phyloP scores from a whole-genome alignment of 257 asterid genomes.

The Solanum ahanhuiri region DNA sequence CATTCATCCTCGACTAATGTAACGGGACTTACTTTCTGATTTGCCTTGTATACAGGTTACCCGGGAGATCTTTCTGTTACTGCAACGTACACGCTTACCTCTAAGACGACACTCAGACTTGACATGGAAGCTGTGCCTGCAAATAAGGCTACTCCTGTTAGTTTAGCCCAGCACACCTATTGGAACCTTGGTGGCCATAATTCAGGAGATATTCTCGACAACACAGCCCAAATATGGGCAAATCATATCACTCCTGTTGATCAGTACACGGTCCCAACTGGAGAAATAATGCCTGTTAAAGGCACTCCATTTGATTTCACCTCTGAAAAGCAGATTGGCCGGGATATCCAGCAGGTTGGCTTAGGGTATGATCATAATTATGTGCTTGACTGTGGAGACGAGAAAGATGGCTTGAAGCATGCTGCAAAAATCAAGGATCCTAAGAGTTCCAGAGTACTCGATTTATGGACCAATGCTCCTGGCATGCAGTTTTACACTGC shows the following conservation, averaged over 20 bases:
- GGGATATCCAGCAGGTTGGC: slow-evolving; percentile 66
- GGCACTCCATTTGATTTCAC: slow-evolving; percentile 90
- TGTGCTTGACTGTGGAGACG: slow-evolving; percentile 67
- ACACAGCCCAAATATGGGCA: slow-evolving; percentile 64
- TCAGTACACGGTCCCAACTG: slow-evolving; percentile 66
- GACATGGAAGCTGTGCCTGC: slow-evolving; percentile 89
- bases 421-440: slow-evolving; percentile 82
- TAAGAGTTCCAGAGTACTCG: slow-evolving; percentile 60
- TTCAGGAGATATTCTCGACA: slow-evolving; percentile 62
- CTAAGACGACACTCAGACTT: slow-evolving; percentile 71
- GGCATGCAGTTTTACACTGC: slow-evolving; percentile 98
- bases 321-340: slow-evolving; percentile 51
- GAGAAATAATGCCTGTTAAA: slow-evolving; percentile 68
- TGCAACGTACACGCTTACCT: slow-evolving; percentile 64
- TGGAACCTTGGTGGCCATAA: slow-evolving; percentile 89
- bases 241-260: slow-evolving; percentile 77
- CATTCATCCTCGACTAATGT: not conserved
- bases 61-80: slow-evolving; percentile 77
- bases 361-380: slow-evolving; percentile 91
- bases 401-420: slow-evolving; percentile 58
- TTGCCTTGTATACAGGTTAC: slow-evolving; percentile 48
- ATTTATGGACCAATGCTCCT: slow-evolving; percentile 87
- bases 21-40: not conserved
- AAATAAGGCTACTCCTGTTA: slow-evolving; percentile 79
- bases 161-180: slow-evolving; percentile 90